These are phyloP conservation scores for Hyphodiscus hymeniophilus DNA, from an alignment of 495 filamentous ascomycete species.

Conservation along the genomic window DNA sequence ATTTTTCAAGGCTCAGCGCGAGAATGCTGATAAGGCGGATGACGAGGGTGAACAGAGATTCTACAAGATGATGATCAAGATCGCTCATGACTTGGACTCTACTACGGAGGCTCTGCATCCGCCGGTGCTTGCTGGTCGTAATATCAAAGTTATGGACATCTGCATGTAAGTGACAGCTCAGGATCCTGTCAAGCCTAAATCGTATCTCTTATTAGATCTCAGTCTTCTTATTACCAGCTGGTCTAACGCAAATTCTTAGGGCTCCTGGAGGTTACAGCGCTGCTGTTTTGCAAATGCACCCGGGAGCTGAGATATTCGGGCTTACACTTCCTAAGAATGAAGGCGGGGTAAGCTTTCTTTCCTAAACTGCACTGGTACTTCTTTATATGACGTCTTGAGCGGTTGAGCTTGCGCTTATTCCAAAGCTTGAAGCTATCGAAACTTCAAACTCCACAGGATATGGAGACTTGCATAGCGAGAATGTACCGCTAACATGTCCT, in stretches of 20 bases:
- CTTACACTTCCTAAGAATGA: conserved; percentile 33
- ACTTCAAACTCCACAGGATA: too few species aligned
- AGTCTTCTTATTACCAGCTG: neutral
- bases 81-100: conserved; percentile 25
- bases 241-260: conserved; percentile 30
- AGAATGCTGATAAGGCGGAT: conserved; percentile 26
- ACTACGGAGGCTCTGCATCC: conserved; percentile 14
- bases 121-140: neutral
- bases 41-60: conserved; percentile 13
- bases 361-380: too few species aligned
- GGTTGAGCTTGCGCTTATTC: too few species aligned
- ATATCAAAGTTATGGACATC: neutral
- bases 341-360: conserved; percentile 25
- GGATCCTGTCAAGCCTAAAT: neutral
- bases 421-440: too few species aligned
- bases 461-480: too few species aligned
- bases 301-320: conserved; percentile 27
- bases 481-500: conserved; percentile 19
- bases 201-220: neutral
- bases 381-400: too few species aligned
- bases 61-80: conserved; percentile 29
- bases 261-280: conserved; percentile 46
- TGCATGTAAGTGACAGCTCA: neutral
- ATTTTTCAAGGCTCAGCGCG: conserved; percentile 31
- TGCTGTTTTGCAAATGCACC: conserved; percentile 28